These are phyloP conservation scores for Monosporascus sp. DNA, from an alignment of 2,329 filamentous ascomycete genomes.

Conservation along the genomic window DNA sequence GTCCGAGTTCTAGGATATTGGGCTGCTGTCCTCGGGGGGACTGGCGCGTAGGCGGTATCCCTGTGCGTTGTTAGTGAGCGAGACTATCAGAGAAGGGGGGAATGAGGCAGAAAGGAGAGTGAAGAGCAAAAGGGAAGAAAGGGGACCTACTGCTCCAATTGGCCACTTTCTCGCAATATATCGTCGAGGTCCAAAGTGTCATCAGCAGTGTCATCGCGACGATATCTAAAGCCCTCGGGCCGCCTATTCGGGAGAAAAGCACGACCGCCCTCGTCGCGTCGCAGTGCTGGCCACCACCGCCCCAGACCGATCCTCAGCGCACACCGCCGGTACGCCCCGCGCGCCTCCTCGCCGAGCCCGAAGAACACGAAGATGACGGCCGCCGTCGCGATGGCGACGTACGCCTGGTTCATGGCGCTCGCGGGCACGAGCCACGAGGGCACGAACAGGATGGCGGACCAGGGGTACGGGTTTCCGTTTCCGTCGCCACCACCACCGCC, in stretches of 20 bases:
- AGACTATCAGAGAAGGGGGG: no score
- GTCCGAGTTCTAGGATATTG: neutral
- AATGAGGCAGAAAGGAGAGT: neutral
- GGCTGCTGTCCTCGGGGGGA: neutral
- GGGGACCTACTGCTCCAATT: neutral
- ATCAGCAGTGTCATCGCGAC: neutral
- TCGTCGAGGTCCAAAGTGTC: neutral
- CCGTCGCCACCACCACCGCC: constrained; percentile 31
- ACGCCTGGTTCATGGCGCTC: constrained; percentile 40
- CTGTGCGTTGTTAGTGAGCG: neutral
- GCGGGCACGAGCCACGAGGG: constrained; percentile 37
- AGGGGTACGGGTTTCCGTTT: constrained; percentile 33
- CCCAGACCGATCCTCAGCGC: constrained; percentile 10
- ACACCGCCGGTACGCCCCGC: constrained; percentile 41
- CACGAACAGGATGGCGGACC: constrained; percentile 43
- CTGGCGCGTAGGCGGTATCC: neutral
- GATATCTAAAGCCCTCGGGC: neutral
- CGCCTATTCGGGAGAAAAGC: neutral
- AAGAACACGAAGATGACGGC: constrained; percentile 50
- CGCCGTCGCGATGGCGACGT: constrained; percentile 43
- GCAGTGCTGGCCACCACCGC: constrained; percentile 2
- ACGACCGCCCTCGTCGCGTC: neutral
- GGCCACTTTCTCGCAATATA: neutral
- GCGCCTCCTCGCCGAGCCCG: constrained; percentile 49
- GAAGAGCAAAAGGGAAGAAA: neutral